Conservation (phyloP, 352 stramenopile species). For the Globisporangium spinosum region DNA sequence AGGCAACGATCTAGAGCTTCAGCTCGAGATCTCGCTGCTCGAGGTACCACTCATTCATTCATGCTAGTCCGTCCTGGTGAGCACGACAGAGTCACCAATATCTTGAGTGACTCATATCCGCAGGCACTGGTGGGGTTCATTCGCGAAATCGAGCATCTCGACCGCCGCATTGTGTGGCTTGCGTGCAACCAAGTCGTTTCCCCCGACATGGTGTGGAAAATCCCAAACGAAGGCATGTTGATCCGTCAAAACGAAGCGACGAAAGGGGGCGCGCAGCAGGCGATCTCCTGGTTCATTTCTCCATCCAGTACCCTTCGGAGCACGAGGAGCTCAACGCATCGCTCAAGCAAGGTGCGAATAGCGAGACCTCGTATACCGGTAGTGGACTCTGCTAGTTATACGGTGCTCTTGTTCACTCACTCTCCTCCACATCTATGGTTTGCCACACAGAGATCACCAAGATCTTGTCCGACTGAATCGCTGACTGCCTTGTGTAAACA, state of each 20-base stretch:
- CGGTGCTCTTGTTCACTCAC: neutral
- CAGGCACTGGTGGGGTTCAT: slow-evolving; percentile 88
- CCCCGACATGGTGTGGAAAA: slow-evolving; percentile 74
- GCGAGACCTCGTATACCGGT: neutral
- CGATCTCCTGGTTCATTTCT: slow-evolving; percentile 91
- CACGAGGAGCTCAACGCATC: slow-evolving; percentile 34
- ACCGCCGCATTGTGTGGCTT: slow-evolving; percentile 81
- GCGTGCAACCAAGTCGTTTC: slow-evolving; percentile 74
- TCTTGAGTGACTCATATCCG: neutral
- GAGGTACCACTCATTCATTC: slow-evolving; percentile 31
- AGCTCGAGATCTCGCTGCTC: slow-evolving; percentile 90
- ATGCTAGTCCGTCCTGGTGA: neutral
- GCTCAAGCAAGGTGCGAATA: slow-evolving; percentile 11
- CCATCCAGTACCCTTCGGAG: slow-evolving; percentile 83
- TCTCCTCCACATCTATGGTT: neutral
- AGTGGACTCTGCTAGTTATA: neutral
- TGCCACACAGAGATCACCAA: slow-evolving; percentile 3
- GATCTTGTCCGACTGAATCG: slow-evolving; percentile 12
- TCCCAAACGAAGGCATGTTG: slow-evolving; percentile 91
- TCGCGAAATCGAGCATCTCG: slow-evolving; percentile 84
- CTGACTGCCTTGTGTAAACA: neutral
- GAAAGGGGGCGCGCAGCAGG: slow-evolving; percentile 44
- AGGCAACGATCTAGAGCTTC: slow-evolving; percentile 88
- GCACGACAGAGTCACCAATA: neutral
- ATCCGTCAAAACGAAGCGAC: slow-evolving; percentile 33